Base-by-base conservation (phyloP, 2,329 filamentous ascomycete genomes). In the Grosmannia penicillata region DNA sequence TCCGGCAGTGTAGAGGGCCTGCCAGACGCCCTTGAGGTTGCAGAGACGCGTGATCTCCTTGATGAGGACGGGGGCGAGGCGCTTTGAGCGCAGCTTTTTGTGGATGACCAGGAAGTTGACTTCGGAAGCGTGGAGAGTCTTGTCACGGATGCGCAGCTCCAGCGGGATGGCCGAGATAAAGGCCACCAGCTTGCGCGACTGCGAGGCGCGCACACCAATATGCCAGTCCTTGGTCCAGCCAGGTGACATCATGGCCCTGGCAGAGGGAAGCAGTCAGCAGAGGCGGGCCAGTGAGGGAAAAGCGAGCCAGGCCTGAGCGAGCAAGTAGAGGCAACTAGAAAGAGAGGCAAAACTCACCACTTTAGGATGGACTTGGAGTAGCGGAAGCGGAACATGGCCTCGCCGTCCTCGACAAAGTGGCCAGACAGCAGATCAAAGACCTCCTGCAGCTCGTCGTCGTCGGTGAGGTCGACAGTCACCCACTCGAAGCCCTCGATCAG, bases 51-150 rank as follows among this genome's bases (percentile, higher is more conserved):
- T 98, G 50, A 98, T 85, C 57, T 98, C 91, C 60, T 95, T 95
- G 66, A 98, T 98, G 38, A 98, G 74, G 2, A 96, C 82, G 0
- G 91, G 91, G 0, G 91, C 78, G 31, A 98, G 75, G 38, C 91
- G 79, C 66, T 96, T 95, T 41, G 82, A 77, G 36, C 91, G 83
- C 24, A 98, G 75, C 62, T 96, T 96, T 69, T 96, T 96, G 69
- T 98, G 91, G 39, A 98, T 80, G 53, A 87, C 93, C 48, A 98
- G 78, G 62, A 96, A 98, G 66, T 98, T 98, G 61, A 98, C 91
- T 58, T 98, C 91, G 35, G 83, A 86, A 48, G 82, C 79, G 45
- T 77, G 73, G 43, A 98, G 62, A 41, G 72, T 62, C 43, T 82
- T 82, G 43, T 80, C 67, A 46, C 87, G 82, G 31, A 98, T 78